Evolutionary conservation across 2,329 filamentous ascomycete genomes (phyloP).

Genomic region (Dissoconium aciculare): DNA sequence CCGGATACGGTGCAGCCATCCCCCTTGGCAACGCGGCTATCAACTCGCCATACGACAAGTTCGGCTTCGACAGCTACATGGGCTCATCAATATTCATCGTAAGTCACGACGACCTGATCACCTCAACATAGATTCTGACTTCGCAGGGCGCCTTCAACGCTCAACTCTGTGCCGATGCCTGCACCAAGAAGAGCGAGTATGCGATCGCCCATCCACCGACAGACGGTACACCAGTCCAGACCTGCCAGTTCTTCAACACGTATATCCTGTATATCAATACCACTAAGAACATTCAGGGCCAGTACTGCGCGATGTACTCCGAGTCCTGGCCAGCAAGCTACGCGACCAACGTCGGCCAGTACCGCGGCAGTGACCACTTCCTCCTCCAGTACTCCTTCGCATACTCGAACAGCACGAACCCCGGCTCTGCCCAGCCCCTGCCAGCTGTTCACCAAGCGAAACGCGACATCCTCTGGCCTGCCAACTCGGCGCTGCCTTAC

Average conservation of each 20-base stretch:
- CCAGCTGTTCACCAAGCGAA: too few relatives aligned
- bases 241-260: conserved; percentile 25
- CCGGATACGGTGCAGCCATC: conserved; percentile 11
- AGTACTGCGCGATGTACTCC: conserved; percentile 19
- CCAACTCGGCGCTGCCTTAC: too few relatives aligned
- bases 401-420: conserved; percentile 12
- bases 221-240: conserved; percentile 18
- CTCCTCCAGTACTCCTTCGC: conserved; percentile 12
- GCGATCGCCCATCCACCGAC: conserved; percentile 13
- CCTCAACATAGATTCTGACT: too few relatives aligned
- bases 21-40: conserved; percentile 18
- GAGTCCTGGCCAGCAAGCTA: conserved; percentile 13
- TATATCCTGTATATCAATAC: conserved; percentile 20
- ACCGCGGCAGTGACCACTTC: conserved; percentile 11
- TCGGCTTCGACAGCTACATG: conserved; percentile 16
- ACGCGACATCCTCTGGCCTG: too few relatives aligned
- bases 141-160: too few relatives aligned
- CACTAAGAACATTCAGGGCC: conserved; percentile 11
- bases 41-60: conserved; percentile 20
- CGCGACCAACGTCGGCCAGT: conserved; percentile 17
- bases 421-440: too few relatives aligned
- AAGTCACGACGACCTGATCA: conserved; percentile 14
- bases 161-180: too few relatives aligned
- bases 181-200: too few relatives aligned
- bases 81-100: conserved; percentile 12